Evolutionary conservation across 1,139 yeast species (phyloP), one percentile per base, ranked within the genome.

Genomic region (Yamadazyma triangularis): DNA sequence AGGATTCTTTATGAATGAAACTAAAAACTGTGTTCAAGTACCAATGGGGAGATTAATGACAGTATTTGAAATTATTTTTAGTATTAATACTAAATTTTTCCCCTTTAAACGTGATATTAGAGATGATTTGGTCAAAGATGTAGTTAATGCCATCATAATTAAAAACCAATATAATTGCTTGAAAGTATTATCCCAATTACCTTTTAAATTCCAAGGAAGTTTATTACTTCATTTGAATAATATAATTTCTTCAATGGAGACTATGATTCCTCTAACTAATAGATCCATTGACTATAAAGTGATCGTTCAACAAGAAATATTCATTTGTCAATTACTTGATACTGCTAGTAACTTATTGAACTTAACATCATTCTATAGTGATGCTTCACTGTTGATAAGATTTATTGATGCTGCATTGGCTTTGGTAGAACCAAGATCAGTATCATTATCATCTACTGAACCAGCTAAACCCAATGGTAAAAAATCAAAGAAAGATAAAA

Each of bases 31-130:
- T 33, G 68, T 70, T 12, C 56, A 51, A 26, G 58, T 73, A n/a
- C 88, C 91, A 3, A 41, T 82, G 19, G 87, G 87, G 1, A 49
- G 60, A 29, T 47, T 79, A 2, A 48, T 79, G 8, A 50, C 60
- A 8, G 39, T 77, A 26, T 60, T 66, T 23, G 85, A 79, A 45
- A 51, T 73, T 3, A 47, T 79, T 8, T 53, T 75, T 34, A 66
- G 78, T 15, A 56, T 82, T 32, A 77, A 79, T 41, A 57, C 71
- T 10, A 70, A 65, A 32, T 77, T 72, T 39, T 55, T 77, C 23
- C 64, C 77, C 2, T 67, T 79, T 44, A 77, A 70, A 43, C 65
- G 70, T 29, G 87, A 81, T 33, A 52, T 82, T 27, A 66, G 79
- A 36, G 75, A 74, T 41, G 78, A 72, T 35, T 45, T 51, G 3